A percentile compares a stretch with the other conserved stretches of the same genome.
Evolutionary conservation across 345 rosid genomes (phyloP).

Genomic region (Aegle marmelos): DNA sequence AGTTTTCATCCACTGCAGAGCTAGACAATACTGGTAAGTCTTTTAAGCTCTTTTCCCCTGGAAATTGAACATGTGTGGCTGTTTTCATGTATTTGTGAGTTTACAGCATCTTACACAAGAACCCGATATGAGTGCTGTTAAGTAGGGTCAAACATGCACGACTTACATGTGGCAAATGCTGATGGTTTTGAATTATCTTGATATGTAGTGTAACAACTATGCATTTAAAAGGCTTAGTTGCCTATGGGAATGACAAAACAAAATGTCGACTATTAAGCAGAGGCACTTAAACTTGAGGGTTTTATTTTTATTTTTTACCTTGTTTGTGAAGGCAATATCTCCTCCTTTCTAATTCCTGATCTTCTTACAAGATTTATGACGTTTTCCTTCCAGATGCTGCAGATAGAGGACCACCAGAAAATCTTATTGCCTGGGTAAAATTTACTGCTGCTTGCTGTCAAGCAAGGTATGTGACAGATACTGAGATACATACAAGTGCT

Average conservation of each 20-base stretch:
- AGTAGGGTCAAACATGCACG: not conserved
- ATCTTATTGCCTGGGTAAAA: conserved; percentile 68
- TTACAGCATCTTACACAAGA: not conserved
- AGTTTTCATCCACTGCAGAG: conserved; percentile 29
- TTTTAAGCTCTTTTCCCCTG: not conserved
- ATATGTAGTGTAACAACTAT: not conserved
- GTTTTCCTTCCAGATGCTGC: conserved; percentile 46
- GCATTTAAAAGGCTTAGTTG: not conserved
- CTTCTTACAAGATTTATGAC: conserved; percentile 7
- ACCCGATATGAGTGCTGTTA: not conserved
- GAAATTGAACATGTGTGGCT: not conserved
- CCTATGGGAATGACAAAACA: not conserved
- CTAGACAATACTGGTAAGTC: conserved; percentile 34
- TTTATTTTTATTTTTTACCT: not conserved
- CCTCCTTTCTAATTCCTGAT: not conserved
- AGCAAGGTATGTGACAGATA: conserved; percentile 47
- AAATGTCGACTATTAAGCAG: not conserved
- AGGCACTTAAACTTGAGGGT: not conserved
- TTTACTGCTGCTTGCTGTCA: conserved; percentile 51
- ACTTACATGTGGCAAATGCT: not conserved
- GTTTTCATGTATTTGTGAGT: not conserved
- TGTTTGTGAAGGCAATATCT: not conserved
- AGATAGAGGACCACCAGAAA: conserved; percentile 59
- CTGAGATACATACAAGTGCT: not conserved
- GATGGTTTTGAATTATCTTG: not conserved